Evolutionary conservation across 2,329 filamentous ascomycete genomes (phyloP).

Genomic region (Nemania sp.): DNA sequence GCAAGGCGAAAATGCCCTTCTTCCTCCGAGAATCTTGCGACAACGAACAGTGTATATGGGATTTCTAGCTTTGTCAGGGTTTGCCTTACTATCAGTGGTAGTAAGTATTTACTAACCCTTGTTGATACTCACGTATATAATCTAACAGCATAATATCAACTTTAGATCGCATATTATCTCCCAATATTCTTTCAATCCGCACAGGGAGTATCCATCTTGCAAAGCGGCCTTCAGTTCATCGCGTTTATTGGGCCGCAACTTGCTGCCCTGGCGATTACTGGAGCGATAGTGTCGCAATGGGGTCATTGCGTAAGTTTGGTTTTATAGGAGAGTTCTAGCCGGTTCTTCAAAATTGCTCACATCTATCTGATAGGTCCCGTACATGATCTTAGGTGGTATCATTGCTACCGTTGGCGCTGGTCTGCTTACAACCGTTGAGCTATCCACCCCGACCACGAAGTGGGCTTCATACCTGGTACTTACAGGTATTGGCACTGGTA

Average conservation of each 20-base stretch:
- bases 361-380: slow-evolving; percentile 12
- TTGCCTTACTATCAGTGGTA: slow-evolving; percentile 6
- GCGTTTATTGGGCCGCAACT: slow-evolving; percentile 16
- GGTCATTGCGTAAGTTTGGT: slow-evolving; percentile 25
- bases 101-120: background rate
- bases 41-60: slow-evolving; percentile 23
- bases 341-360: background rate
- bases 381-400: slow-evolving; percentile 17
- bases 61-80: background rate
- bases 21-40: slow-evolving; percentile 17
- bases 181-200: slow-evolving; percentile 25
- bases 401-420: slow-evolving; percentile 13
- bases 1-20: slow-evolving; percentile 12
- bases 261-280: slow-evolving; percentile 4
- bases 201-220: slow-evolving; percentile 9
- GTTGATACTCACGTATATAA: background rate
- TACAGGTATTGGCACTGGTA: slow-evolving; percentile 20
- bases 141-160: background rate
- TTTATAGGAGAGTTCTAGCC: background rate
- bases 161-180: slow-evolving; percentile 23
- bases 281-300: slow-evolving; percentile 14
- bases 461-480: slow-evolving; percentile 22
- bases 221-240: slow-evolving; percentile 20
- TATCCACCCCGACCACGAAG: background rate
- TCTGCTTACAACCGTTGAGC: slow-evolving; percentile 12